Conservation (phyloP, 2,329 filamentous ascomycete species). For the Nannizziopsis arthrosporioides region DNA sequence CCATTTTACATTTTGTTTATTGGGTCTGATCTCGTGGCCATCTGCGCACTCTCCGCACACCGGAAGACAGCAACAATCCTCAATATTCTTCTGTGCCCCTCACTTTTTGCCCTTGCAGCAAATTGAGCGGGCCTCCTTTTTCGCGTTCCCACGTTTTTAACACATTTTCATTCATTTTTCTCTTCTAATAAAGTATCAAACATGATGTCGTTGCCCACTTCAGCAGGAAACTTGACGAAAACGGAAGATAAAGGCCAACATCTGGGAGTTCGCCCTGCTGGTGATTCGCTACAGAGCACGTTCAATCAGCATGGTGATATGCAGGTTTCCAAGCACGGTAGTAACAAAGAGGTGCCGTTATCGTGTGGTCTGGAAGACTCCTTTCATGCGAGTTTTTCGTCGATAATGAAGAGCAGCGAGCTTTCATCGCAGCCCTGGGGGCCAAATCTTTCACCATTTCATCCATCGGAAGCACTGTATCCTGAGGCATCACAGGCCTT, state of each 20-base stretch:
- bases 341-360: constrained; percentile 34
- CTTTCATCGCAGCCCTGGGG: constrained; percentile 12
- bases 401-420: constrained; percentile 10
- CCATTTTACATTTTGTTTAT: background rate
- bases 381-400: constrained; percentile 16
- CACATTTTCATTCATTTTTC: background rate
- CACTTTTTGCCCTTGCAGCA: constrained; percentile 6
- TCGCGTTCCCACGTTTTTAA: background rate
- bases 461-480: constrained; percentile 11
- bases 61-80: background rate
- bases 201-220: constrained; percentile 9
- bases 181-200: constrained; percentile 1
- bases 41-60: background rate
- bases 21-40: background rate
- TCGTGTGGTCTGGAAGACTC: constrained; percentile 15
- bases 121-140: constrained; percentile 6
- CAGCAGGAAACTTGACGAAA: constrained; percentile 13
- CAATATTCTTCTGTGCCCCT: constrained; percentile 2
- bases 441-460: constrained; percentile 27
- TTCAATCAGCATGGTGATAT: constrained; percentile 54
- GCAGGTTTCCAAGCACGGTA: constrained; percentile 41
- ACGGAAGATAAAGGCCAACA: constrained; percentile 15
- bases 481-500: constrained; percentile 11
- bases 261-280: constrained; percentile 25
- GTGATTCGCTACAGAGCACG: constrained; percentile 48